Conservation (phyloP, 2,329 filamentous ascomycete species). For the Ophiostoma pallidulum region DNA sequence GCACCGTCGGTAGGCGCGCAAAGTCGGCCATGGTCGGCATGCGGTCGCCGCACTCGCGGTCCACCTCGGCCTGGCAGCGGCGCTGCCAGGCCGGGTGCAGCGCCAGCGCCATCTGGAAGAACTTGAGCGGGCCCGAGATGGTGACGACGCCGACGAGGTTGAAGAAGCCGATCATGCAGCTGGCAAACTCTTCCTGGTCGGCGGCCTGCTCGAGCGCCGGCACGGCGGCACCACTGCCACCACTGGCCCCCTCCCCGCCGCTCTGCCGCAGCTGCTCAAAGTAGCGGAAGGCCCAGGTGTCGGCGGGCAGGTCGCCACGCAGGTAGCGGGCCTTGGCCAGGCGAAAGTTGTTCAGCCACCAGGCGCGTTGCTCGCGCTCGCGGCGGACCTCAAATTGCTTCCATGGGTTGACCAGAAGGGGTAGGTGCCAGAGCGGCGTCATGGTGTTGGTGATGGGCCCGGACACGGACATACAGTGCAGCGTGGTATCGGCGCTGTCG, state of each 20-base stretch:
- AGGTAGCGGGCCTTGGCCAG: slow-evolving; percentile 32
- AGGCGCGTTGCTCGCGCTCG: slow-evolving; percentile 33
- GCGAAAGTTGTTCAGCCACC: slow-evolving; percentile 36
- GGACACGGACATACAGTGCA: slow-evolving; percentile 43
- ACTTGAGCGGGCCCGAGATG: slow-evolving; percentile 39
- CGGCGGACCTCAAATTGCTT: slow-evolving; percentile 35
- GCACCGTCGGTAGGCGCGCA: slow-evolving; percentile 40
- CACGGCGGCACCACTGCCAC: too few species aligned
- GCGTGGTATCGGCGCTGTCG: slow-evolving; percentile 36
- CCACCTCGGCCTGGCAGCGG: slow-evolving; percentile 47
- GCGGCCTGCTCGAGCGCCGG: slow-evolving; percentile 30
- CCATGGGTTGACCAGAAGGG: slow-evolving; percentile 38
- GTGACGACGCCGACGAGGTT: slow-evolving; percentile 42
- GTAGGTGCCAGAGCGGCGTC: slow-evolving; percentile 38
- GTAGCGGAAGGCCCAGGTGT: slow-evolving; percentile 41
- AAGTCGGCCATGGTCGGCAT: slow-evolving; percentile 43
- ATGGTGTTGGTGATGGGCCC: slow-evolving; percentile 41
- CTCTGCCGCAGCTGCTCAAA: slow-evolving; percentile 34
- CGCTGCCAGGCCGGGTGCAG: slow-evolving; percentile 43
- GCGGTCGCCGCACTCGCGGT: slow-evolving; percentile 43
- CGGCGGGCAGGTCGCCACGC: slow-evolving; percentile 30
- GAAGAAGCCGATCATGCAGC: slow-evolving; percentile 43
- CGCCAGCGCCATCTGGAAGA: slow-evolving; percentile 43
- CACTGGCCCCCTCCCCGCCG: too few species aligned
- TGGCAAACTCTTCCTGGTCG: slow-evolving; percentile 36